Percentiles rank a stretch among this genome's conserved stretches.
These are phyloP conservation scores for Nosema bombycis DNA, from an alignment of 371 early-diverging fungal genomes.

Conservation along the genomic window DNA sequence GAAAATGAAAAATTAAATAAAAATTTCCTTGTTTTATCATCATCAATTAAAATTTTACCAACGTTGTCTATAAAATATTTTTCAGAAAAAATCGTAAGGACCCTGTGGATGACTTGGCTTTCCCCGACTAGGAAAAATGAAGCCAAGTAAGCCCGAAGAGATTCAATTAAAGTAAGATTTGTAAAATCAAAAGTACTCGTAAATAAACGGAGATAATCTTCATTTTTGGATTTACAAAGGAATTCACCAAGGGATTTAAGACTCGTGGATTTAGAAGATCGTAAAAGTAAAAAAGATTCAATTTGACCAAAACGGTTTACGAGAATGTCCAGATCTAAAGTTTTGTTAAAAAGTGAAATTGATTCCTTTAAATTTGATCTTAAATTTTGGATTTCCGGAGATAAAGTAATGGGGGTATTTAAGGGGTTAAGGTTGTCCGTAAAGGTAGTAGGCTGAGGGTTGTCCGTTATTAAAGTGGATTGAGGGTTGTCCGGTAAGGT, in stretches of 20 bases:
- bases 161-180: slow-evolving; percentile 75
- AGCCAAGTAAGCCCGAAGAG: slow-evolving; percentile 73
- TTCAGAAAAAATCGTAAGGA: slow-evolving; percentile 75
- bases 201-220: slow-evolving; percentile 72
- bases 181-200: slow-evolving; percentile 75
- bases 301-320: slow-evolving; percentile 9
- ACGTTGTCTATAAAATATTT: slow-evolving; percentile 66
- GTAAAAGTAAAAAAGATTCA: slow-evolving; percentile 66
- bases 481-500: too few relatives aligned
- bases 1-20: slow-evolving; percentile 76
- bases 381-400: neutral
- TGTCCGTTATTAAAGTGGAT: too few relatives aligned
- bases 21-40: slow-evolving; percentile 52
- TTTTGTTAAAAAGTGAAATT: too few relatives aligned
- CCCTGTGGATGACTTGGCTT: slow-evolving; percentile 80
- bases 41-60: slow-evolving; percentile 1
- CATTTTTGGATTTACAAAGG: slow-evolving; percentile 73
- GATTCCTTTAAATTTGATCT: slow-evolving; percentile 1
- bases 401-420: too few relatives aligned
- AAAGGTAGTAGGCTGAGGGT: too few relatives aligned
- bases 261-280: slow-evolving; percentile 71
- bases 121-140: slow-evolving; percentile 84
- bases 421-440: too few relatives aligned
- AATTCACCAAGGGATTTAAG: slow-evolving; percentile 77
- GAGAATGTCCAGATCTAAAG: neutral